These are phyloP conservation scores for Fusarium sp. DNA, from an alignment of 2,329 filamentous ascomycete genomes.

Conservation along the genomic window DNA sequence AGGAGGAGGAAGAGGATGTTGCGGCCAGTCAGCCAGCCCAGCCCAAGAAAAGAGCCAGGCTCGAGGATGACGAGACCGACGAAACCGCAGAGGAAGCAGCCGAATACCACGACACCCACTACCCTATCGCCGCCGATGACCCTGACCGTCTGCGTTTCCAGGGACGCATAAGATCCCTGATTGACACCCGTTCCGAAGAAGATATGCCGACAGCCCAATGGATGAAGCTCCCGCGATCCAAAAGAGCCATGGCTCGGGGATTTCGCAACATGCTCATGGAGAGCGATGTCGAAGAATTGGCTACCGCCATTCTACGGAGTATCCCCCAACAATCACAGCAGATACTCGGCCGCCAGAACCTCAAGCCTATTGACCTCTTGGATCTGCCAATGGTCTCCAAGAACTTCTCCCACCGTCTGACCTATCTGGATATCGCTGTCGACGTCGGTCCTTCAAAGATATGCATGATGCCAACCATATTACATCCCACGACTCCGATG, in stretches of 20 bases:
- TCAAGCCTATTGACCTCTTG: neutral
- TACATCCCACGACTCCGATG: neutral
- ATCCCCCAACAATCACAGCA: neutral
- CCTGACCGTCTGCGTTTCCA: neutral
- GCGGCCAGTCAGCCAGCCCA: neutral
- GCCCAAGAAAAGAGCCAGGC: neutral
- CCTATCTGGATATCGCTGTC: neutral
- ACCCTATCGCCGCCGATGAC: neutral
- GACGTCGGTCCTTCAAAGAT: neutral
- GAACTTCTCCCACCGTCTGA: neutral
- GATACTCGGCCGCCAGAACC: neutral
- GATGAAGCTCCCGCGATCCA: neutral
- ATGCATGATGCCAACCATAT: too few relatives aligned
- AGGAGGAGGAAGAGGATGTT: neutral
- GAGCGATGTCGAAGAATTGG: neutral
- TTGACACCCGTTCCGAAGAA: neutral
- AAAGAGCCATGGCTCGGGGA: neutral
- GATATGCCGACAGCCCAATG: neutral
- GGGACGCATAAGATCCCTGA: neutral
- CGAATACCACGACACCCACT: neutral
- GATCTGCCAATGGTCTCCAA: neutral
- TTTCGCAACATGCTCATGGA: neutral
- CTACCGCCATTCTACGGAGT: rapidly evolving
- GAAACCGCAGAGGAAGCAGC: neutral
- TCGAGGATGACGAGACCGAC: neutral